These are phyloP conservation scores for Parastagonospora avenae DNA, from an alignment of 2,329 filamentous ascomycete species.

Conservation along the genomic window DNA sequence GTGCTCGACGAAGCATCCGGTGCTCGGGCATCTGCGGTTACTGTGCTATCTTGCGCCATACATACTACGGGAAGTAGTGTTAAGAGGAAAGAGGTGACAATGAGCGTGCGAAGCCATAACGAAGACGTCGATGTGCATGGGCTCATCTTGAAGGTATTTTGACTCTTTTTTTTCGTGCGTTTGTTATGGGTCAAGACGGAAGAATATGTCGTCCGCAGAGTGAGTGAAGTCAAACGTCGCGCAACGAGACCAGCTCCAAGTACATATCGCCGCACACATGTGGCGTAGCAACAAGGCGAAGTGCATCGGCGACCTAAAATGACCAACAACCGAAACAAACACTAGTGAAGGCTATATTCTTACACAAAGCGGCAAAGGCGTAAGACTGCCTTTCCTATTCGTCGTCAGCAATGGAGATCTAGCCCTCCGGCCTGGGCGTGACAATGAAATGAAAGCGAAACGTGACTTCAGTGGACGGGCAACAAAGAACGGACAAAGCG, in stretches of 20 bases:
- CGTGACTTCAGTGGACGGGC: background rate
- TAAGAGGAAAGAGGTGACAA: background rate
- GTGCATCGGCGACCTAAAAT: constrained; percentile 3
- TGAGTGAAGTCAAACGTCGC: background rate
- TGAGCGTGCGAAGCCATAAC: background rate
- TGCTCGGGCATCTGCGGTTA: background rate
- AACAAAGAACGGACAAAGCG: background rate
- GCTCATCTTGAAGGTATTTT: too few species aligned
- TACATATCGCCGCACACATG: background rate
- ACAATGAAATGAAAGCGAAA: constrained; percentile 9
- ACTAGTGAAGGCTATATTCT: constrained; percentile 1
- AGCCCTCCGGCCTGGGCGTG: constrained; percentile 3
- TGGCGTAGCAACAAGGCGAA: constrained; percentile 10
- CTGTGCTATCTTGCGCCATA: constrained; percentile 10
- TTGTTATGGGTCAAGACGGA: too few species aligned
- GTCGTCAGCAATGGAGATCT: constrained; percentile 1
- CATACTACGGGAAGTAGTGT: constrained; percentile 5
- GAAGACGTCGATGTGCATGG: background rate
- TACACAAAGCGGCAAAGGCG: constrained; percentile 11
- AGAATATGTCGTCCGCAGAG: background rate
- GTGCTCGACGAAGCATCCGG: constrained; percentile 4
- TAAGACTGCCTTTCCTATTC: constrained; percentile 7
- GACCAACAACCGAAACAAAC: constrained; percentile 8
- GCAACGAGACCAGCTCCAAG: background rate
- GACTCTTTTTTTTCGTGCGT: too few species aligned